Evolutionary conservation across 139 green algal species (phyloP), one percentile per base, ranked within the genome.

Genomic region (Chlamydomonas applanata): DNA sequence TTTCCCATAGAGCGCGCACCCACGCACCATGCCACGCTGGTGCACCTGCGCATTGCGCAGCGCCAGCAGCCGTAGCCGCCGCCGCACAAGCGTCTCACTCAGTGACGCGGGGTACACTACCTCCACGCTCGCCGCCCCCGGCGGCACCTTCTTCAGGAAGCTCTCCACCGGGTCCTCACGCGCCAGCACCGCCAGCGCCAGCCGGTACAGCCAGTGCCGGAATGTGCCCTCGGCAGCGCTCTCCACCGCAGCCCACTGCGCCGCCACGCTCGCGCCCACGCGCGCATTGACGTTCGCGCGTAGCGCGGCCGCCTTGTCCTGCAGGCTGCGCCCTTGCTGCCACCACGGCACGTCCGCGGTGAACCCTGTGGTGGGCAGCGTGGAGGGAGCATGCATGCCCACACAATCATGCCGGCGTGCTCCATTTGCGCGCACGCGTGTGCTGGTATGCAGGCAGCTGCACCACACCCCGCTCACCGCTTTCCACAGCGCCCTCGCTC

Each of bases 111-210:
- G 87, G 46, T 90, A 84, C 1, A 84, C 64, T n/a, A 92, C 66
- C 29, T 88, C 78, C 25, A 92, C 3, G 1, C 32, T 29, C 1
- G 61, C 59, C 0, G 77, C 60, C 5, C 75, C 45, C 2, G 56
- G 40, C 2, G 87, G 83, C 22, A 92, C 24, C 11, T 56, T 75
- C 61, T 91, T 91, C 32, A 92, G 56, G 25, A 91, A 91, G 2
- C 74, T 83, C 64, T 92, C 87, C 1, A 32, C 30, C 0, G 86
- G 87, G 54, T 92, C 86, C 40, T 90, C 87, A 4, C 75, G 32
- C 0, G 83, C 74, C 46, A 92, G 63, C 54, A 88, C 83, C 22
- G 74, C 80, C 62, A 84, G 81, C 17, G 78, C 86, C 45, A 91
- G 52, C 69, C 84, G 52, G 35, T 79, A 71, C 1, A 79, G 24